Evolutionary conservation across 2,329 filamentous ascomycete species (phyloP), one percentile per base, ranked within the genome.

Genomic region (Eutypa lata): DNA sequence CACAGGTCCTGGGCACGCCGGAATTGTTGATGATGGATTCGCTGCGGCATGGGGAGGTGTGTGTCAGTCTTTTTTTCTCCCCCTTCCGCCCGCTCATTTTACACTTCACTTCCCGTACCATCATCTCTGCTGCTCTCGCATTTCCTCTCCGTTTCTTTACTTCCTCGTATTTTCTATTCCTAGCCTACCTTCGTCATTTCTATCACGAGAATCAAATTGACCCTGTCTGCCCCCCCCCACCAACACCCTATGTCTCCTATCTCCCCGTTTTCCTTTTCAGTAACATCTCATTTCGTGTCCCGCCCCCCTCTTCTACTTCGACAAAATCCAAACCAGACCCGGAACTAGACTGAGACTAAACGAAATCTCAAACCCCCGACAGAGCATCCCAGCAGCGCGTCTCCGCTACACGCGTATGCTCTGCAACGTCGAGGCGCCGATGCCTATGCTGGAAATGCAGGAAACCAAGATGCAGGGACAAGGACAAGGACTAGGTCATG

Each of bases 1-100:
- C 78, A 19, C 71, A 76, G 11, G 74, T 85, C 38, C 74, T 87
- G 2, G 79, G 82, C 57, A 76, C 67, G 24, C 82, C 82, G 0
- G 82, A 86, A 61, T 68, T 81, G 52, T 68, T 87, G 47, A 80
- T 83, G 74, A 83, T 82, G 72, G 76, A 82, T 42, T 79, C 83
- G 2, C 75, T 79, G 57, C 76, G 76, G 57, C 73, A 73, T 28
- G 74, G 75, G 31, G 78, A 83, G 59, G 83, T 86, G 64, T 60
- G 79, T 73, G n/a, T n/a, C n/a, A n/a, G n/a, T n/a, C n/a, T n/a
- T n/a, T n/a, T n/a, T n/a, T n/a, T n/a, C n/a, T n/a, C n/a, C n/a
- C n/a, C n/a, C n/a, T n/a, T n/a, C n/a, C n/a, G n/a, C n/a, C n/a
- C n/a, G n/a, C n/a, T n/a, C n/a, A n/a, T n/a, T n/a, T n/a, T n/a